Conservation (phyloP, 768 basidiomycete species). For the Lactarius quietus region DNA sequence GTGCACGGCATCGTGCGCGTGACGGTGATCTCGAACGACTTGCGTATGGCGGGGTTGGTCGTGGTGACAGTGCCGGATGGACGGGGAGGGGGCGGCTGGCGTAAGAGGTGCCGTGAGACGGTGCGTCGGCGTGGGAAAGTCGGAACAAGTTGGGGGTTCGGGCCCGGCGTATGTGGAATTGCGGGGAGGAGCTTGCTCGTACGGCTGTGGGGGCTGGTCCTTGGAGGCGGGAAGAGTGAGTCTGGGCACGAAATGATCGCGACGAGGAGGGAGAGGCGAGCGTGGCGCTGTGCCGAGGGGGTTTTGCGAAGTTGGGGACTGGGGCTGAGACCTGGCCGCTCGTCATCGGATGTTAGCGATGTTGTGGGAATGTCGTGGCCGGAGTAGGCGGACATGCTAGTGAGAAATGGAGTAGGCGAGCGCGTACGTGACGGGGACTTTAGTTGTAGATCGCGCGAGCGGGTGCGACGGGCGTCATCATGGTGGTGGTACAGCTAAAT, state of each 20-base stretch:
- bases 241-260: conserved; percentile 35
- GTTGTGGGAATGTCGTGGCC: conserved; percentile 36
- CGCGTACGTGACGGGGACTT: conserved; percentile 18
- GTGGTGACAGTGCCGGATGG: conserved; percentile 15
- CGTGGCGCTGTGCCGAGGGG: conserved; percentile 38
- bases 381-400: conserved; percentile 27
- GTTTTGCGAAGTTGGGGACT: conserved; percentile 21
- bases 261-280: conserved; percentile 34
- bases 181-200: conserved; percentile 40
- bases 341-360: conserved; percentile 56
- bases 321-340: conserved; percentile 30
- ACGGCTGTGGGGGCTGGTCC: conserved; percentile 30
- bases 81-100: conserved; percentile 27
- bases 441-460: background rate
- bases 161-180: conserved; percentile 39
- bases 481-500: background rate
- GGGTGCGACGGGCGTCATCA: background rate
- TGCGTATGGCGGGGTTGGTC: no score
- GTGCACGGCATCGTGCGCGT: conserved; percentile 27
- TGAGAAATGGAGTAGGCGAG: conserved; percentile 32
- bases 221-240: conserved; percentile 34
- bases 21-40: no score
- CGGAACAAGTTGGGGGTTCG: conserved; percentile 35
- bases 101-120: conserved; percentile 20
- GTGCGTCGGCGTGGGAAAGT: conserved; percentile 33